Evolutionary conservation across 2,329 filamentous ascomycete species (phyloP).

Genomic region (Fusarium nygamai): DNA sequence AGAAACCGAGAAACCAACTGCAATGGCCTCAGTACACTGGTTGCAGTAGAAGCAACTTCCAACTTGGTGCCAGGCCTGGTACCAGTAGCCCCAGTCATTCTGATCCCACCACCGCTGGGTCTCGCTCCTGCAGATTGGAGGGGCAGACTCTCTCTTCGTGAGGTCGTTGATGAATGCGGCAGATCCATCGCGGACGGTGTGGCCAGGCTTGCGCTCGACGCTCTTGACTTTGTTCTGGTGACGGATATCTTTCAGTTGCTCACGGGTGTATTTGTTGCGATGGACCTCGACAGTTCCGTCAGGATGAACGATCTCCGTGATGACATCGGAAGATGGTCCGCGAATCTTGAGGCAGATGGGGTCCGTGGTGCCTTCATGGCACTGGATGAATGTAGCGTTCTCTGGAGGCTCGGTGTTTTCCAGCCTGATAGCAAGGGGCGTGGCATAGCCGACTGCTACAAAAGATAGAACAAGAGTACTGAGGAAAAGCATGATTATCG

Average conservation of each 20-base stretch:
- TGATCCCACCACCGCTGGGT: neutral
- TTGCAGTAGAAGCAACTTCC: neutral
- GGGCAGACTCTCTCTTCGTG: neutral
- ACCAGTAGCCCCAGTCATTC: neutral
- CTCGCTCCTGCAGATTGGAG: neutral
- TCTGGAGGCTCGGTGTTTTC: neutral
- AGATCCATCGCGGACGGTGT: neutral
- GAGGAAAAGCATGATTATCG: neutral
- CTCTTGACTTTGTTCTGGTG: neutral
- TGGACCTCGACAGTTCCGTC: neutral
- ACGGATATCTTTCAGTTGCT: neutral
- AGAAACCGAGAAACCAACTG: neutral
- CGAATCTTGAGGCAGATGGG: neutral
- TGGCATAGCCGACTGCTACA: neutral
- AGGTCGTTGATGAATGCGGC: neutral
- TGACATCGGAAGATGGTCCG: neutral
- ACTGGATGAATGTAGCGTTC: neutral
- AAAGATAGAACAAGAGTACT: neutral
- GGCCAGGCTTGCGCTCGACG: neutral
- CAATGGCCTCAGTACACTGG: neutral
- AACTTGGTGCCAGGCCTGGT: neutral
- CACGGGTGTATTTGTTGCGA: neutral
- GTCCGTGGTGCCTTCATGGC: neutral
- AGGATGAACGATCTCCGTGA: neutral
- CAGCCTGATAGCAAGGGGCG: neutral